Evolutionary conservation across 139 green algal genomes (phyloP).

Genomic region (Auxenochlorella pyrenoidosa): DNA sequence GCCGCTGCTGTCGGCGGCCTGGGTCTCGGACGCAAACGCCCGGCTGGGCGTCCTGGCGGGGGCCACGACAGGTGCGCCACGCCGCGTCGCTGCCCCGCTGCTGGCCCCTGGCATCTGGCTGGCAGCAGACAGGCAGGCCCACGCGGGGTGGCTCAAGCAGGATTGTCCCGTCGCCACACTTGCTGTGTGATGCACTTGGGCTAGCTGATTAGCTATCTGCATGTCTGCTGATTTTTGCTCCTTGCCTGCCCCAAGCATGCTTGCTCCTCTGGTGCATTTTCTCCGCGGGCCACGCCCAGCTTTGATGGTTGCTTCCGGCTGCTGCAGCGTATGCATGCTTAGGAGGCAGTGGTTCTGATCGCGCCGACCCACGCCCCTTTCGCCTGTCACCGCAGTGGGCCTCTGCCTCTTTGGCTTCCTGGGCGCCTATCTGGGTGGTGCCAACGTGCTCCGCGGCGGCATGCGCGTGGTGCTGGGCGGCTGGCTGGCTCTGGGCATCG

Average conservation of each 20-base stretch:
- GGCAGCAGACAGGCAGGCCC: no score
- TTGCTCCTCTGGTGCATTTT: no score
- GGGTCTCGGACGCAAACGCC: slow-evolving; percentile 55
- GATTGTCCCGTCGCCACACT: no score
- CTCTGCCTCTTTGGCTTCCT: slow-evolving; percentile 74
- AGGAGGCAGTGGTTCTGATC: background rate
- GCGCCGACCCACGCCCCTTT: background rate
- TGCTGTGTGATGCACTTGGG: no score
- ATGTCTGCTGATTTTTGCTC: no score
- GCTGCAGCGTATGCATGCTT: background rate
- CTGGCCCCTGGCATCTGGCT: no score
- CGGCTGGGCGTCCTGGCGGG: slow-evolving; percentile 60
- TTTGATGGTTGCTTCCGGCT: no score
- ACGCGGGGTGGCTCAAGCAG: no score
- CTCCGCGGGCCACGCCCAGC: no score
- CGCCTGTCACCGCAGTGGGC: slow-evolving; percentile 19
- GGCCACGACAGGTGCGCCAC: slow-evolving; percentile 34
- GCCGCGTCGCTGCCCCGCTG: no score
- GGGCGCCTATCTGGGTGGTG: slow-evolving; percentile 78
- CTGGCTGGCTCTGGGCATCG: slow-evolving; percentile 82
- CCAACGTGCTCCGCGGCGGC: slow-evolving; percentile 53
- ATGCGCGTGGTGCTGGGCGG: slow-evolving; percentile 83
- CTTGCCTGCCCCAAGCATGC: no score
- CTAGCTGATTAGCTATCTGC: no score
- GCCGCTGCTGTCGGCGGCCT: slow-evolving; percentile 72